Conservation (phyloP, 192 early-diverging fungal species). For the Coemansia erecta region DNA sequence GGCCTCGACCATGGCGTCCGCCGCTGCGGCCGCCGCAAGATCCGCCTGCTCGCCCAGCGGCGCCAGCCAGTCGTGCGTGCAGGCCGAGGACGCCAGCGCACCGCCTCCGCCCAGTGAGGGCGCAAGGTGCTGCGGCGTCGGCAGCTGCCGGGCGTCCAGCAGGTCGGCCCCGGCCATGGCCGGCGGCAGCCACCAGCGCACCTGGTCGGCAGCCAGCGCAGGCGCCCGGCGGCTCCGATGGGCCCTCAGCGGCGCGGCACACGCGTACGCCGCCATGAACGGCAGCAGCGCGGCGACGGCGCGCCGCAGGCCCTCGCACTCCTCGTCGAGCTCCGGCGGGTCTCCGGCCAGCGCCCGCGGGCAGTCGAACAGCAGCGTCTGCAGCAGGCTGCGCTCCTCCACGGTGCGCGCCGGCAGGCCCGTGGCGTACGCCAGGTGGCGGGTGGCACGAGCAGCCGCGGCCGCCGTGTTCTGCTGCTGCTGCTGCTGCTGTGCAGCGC, state of each 20-base stretch:
- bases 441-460: no score
- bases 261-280: constrained; percentile 21
- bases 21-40: constrained; percentile 9
- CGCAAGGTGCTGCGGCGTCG: constrained; percentile 20
- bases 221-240: constrained; percentile 3
- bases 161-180: background rate
- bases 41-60: constrained; percentile 25
- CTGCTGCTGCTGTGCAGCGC: background rate
- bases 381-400: constrained; percentile 12
- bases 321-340: background rate
- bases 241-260: constrained; percentile 19
- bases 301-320: background rate
- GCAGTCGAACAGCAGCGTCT: constrained; percentile 29
- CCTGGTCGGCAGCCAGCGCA: constrained; percentile 9
- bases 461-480: no score
- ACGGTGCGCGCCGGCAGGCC: constrained; percentile 8
- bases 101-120: no score
- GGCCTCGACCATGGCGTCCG: background rate
- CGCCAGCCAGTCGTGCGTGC: constrained; percentile 42
- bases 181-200: constrained; percentile 28
- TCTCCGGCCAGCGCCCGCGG: constrained; percentile 4
- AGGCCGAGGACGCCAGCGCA: constrained; percentile 14
- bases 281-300: constrained; percentile 12
- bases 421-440: constrained; percentile 30
- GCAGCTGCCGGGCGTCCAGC: constrained; percentile 13